Evolutionary conservation across 441 rosid species (phyloP).

Genomic region (Arabidopsis lyrata): DNA sequence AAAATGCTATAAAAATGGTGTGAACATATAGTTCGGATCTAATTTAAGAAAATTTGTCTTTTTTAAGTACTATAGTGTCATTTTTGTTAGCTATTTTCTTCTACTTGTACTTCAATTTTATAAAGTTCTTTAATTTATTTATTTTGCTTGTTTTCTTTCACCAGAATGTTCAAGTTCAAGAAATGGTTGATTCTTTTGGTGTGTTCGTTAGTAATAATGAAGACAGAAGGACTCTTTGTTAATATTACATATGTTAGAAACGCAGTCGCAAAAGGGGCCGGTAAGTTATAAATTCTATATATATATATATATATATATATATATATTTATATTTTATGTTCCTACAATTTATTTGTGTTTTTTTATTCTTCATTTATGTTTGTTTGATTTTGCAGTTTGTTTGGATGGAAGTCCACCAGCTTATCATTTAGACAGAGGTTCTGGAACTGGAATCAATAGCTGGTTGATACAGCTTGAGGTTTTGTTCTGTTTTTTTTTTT

Average conservation of each 20-base stretch:
- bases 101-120: slow-evolving; percentile 1
- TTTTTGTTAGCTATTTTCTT: slow-evolving; percentile 28
- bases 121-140: not conserved
- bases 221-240: slow-evolving; percentile 57
- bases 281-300: slow-evolving; percentile 48
- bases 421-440: slow-evolving; percentile 67
- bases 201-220: slow-evolving; percentile 50
- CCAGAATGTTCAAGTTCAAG: slow-evolving; percentile 66
- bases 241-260: slow-evolving; percentile 64
- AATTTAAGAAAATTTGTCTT: slow-evolving; percentile 22
- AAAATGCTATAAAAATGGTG: slow-evolving; percentile 27
- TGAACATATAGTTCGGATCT: slow-evolving; percentile 30
- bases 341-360: not conserved
- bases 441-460: slow-evolving; percentile 64
- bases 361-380: not conserved
- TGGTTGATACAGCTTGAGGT: slow-evolving; percentile 84
- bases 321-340: not conserved
- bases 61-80: slow-evolving; percentile 27
- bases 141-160: slow-evolving; percentile 2
- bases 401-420: slow-evolving; percentile 82
- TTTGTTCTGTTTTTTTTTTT: slow-evolving; percentile 35
- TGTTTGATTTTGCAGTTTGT: slow-evolving; percentile 55
- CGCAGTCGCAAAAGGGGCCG: slow-evolving; percentile 85
- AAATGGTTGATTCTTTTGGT: slow-evolving; percentile 53
- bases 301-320: no score